Percentiles rank a stretch among this genome's conserved stretches.
Conservation (phyloP, 163 green algal species). For the Chlamydomonas reinhardtii region DNA sequence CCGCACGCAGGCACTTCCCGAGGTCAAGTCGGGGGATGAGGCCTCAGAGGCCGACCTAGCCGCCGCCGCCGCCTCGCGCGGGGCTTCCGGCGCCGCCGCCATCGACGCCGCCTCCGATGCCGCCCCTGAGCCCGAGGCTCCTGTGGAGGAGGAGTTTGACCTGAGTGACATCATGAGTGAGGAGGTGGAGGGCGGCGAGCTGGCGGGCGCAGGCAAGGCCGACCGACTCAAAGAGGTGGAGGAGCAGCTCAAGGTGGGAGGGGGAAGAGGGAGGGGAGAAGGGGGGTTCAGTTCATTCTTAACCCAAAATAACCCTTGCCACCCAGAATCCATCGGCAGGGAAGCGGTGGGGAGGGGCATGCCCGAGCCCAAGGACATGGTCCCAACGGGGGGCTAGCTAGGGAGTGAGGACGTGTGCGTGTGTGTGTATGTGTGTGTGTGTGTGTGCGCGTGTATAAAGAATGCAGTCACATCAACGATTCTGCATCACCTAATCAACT, state of each 20-base stretch:
- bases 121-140: background rate
- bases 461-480: too few species aligned
- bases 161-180: conserved; percentile 65
- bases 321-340: too few species aligned
- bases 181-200: conserved; percentile 46
- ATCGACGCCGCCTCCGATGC: background rate
- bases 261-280: background rate
- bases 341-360: too few species aligned
- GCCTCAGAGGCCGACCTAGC: too few species aligned
- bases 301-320: too few species aligned
- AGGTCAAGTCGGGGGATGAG: background rate
- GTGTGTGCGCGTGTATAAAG: too few species aligned
- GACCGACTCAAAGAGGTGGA: conserved; percentile 57
- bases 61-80: background rate
- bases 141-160: conserved; percentile 69
- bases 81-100: background rate
- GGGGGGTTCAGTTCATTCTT: too few species aligned
- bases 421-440: too few species aligned
- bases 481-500: too few species aligned
- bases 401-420: too few species aligned
- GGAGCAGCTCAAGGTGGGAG: conserved; percentile 56
- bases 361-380: too few species aligned
- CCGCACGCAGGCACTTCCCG: conserved; percentile 4
- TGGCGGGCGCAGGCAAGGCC: conserved; percentile 32
- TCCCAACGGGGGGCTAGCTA: too few species aligned